These are phyloP conservation scores for Pythium rishiriense DNA, from an alignment of 352 stramenopile species.

Conservation along the genomic window DNA sequence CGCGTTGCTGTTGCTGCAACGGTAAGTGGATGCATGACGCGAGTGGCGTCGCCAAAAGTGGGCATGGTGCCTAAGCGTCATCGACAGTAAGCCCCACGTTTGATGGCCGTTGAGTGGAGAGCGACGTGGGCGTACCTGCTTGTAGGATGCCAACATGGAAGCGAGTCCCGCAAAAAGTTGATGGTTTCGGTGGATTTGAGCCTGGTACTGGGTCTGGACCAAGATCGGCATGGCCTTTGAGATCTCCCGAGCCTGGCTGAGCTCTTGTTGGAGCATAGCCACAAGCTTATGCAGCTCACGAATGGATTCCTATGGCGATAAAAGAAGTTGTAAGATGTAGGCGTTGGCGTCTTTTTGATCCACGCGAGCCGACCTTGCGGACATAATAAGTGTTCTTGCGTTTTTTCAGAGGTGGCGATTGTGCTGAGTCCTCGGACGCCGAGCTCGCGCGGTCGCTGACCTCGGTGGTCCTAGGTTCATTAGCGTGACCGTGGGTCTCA, in stretches of 20 bases:
- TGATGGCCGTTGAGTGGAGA: too few relatives aligned
- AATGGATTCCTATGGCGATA: slow-evolving; percentile 3
- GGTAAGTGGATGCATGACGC: slow-evolving; percentile 9
- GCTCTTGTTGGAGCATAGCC: not conserved
- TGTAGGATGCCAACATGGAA: not conserved
- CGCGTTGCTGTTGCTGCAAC: not conserved
- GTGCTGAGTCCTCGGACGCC: not conserved
- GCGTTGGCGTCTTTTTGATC: not conserved
- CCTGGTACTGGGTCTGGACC: not conserved
- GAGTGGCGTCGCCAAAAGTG: not conserved
- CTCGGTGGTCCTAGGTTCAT: not conserved
- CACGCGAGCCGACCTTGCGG: slow-evolving; percentile 9
- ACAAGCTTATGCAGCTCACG: not conserved
- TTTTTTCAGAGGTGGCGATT: slow-evolving; percentile 7
- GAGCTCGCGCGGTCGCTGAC: not conserved
- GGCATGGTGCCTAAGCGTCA: too few relatives aligned
- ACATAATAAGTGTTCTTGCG: slow-evolving; percentile 21
- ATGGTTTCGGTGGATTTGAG: not conserved
- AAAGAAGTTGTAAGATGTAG: not conserved
- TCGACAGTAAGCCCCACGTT: too few relatives aligned
- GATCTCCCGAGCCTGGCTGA: not conserved
- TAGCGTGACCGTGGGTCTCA: not conserved
- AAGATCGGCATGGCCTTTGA: not conserved
- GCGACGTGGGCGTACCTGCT: not conserved
- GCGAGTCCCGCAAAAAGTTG: slow-evolving; percentile 2